Evolutionary conservation across 108 stramenopile species (phyloP).

Genomic region (Conticribra weissflogii): DNA sequence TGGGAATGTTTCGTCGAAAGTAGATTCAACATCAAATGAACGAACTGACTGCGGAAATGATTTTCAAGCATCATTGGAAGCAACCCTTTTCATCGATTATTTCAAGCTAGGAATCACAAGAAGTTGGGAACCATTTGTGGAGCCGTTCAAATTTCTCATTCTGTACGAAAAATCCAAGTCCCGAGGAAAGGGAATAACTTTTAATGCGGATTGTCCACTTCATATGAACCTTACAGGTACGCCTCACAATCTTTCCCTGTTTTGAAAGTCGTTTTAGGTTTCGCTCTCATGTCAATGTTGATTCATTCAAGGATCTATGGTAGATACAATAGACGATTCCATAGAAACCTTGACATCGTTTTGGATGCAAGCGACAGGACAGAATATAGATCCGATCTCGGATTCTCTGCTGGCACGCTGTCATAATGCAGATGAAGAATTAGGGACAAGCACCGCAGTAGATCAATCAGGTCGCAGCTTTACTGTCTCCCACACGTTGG

Average conservation of each 20-base stretch:
- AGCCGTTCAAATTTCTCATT: slow-evolving; percentile 73
- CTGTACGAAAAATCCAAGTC: slow-evolving; percentile 66
- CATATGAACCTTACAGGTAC: slow-evolving; percentile 78
- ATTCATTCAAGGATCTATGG: slow-evolving; percentile 63
- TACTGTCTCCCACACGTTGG: slow-evolving; percentile 64
- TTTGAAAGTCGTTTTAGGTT: too few relatives aligned
- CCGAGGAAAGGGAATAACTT: slow-evolving; percentile 73
- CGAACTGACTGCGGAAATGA: slow-evolving; percentile 9
- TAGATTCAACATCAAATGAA: slow-evolving; percentile 7
- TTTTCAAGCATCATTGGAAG: slow-evolving; percentile 33
- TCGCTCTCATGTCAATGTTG: too few relatives aligned
- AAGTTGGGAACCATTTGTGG: slow-evolving; percentile 93
- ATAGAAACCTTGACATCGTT: slow-evolving; percentile 58
- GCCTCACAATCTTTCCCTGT: too few relatives aligned
- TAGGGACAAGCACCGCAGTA: neutral
- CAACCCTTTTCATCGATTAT: slow-evolving; percentile 84
- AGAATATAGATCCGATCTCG: neutral
- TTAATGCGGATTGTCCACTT: slow-evolving; percentile 74
- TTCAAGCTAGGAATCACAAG: slow-evolving; percentile 91
- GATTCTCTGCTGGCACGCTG: neutral
- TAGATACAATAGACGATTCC: slow-evolving; percentile 83
- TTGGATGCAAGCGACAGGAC: neutral
- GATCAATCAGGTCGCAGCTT: slow-evolving; percentile 31
- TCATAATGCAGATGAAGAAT: neutral
- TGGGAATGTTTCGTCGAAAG: slow-evolving; percentile 11